Conservation (phyloP, 2,329 filamentous ascomycete genomes). For the Cordyceps tenuipes region DNA sequence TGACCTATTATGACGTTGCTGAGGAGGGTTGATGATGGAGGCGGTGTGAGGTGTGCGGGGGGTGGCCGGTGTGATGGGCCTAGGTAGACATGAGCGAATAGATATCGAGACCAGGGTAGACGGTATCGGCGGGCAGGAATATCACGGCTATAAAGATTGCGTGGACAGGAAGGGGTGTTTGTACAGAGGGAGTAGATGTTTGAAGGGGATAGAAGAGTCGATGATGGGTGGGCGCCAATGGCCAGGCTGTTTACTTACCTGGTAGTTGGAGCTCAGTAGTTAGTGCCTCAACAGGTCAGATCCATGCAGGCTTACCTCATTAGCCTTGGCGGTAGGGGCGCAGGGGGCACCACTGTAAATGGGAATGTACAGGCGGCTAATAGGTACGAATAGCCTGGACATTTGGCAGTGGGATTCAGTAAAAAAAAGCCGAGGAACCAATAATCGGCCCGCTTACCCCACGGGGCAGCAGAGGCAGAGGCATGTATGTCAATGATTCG, state of each 20-base stretch:
- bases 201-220: background rate
- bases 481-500: no score
- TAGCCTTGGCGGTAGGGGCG: no score
- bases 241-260: background rate
- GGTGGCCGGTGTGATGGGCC: background rate
- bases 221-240: background rate
- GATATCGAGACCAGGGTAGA: background rate
- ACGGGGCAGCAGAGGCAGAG: no score
- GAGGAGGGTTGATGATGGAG: slow-evolving; percentile 24
- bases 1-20: background rate
- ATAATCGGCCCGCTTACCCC: no score
- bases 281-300: no score
- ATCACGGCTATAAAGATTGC: background rate
- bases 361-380: no score
- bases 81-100: background rate
- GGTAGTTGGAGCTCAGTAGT: no score
- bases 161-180: background rate
- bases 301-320: no score
- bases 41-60: background rate
- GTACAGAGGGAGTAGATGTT: background rate
- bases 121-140: background rate
- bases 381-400: no score
- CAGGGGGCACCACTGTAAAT: no score
- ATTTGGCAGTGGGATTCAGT: no score
- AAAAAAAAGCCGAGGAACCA: no score